Evolutionary conservation across 1,284 basidiomycete species (phyloP).

Genomic region (Apiotrichum montevideense): DNA sequence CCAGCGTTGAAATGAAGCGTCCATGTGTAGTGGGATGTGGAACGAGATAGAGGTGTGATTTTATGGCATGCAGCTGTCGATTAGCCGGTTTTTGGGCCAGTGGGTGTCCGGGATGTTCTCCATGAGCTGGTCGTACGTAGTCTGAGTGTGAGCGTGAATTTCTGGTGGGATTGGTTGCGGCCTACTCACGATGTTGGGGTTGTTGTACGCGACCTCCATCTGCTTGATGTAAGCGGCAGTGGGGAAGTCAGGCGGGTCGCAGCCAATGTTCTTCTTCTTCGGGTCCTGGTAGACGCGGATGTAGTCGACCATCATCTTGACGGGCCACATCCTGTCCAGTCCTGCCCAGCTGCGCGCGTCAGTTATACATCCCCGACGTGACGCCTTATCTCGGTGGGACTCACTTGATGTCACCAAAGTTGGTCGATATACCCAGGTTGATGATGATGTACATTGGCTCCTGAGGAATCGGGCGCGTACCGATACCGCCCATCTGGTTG

Average conservation of each 20-base stretch:
- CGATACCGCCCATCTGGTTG: slow-evolving; percentile 62
- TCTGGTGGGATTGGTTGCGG: not conserved
- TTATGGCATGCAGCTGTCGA: slow-evolving; percentile 23
- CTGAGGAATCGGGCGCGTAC: slow-evolving; percentile 66
- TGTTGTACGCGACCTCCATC: slow-evolving; percentile 32
- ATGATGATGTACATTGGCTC: slow-evolving; percentile 64
- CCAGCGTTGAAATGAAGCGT: too few relatives aligned
- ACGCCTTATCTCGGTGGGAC: not conserved
- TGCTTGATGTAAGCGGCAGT: slow-evolving; percentile 53
- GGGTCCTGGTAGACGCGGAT: slow-evolving; percentile 48
- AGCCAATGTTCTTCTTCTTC: slow-evolving; percentile 40
- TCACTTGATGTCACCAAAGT: slow-evolving; percentile 65
- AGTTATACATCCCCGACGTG: too few relatives aligned
- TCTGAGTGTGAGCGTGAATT: not conserved
- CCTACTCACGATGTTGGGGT: slow-evolving; percentile 38
- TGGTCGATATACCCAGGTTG: slow-evolving; percentile 67
- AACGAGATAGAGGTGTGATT: too few relatives aligned
- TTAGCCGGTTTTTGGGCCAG: slow-evolving; percentile 32
- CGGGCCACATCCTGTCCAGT: slow-evolving; percentile 5
- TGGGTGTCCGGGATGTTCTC: not conserved
- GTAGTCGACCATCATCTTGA: slow-evolving; percentile 42
- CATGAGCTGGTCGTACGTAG: slow-evolving; percentile 5
- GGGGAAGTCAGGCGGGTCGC: slow-evolving; percentile 52
- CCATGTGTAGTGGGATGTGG: too few relatives aligned
- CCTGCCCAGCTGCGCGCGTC: not conserved